Evolutionary conservation across 352 stramenopile species (phyloP).

Genomic region (Globisporangium orthogonon): DNA sequence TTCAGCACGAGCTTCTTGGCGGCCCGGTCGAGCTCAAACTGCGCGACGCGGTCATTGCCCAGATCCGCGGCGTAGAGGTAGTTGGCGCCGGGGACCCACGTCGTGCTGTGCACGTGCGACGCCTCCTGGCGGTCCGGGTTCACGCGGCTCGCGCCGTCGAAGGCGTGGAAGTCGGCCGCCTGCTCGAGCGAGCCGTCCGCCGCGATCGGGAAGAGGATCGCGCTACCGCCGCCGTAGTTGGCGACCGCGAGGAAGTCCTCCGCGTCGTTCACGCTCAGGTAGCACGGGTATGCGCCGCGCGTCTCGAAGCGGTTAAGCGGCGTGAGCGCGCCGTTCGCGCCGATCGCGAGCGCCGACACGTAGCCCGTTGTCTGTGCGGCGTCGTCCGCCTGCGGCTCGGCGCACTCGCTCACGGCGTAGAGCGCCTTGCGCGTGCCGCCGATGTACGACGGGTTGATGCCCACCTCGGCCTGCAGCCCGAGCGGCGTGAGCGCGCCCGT

Average conservation of each 20-base stretch:
- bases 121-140: slow-evolving; percentile 65
- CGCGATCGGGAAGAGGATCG: slow-evolving; percentile 52
- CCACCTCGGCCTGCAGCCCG: slow-evolving; percentile 32
- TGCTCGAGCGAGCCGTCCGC: slow-evolving; percentile 41
- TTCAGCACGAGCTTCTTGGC: slow-evolving; percentile 34
- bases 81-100: slow-evolving; percentile 35
- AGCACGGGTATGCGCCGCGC: slow-evolving; percentile 47
- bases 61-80: slow-evolving; percentile 53
- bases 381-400: slow-evolving; percentile 26
- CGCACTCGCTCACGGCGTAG: slow-evolving; percentile 71
- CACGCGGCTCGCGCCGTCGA: slow-evolving; percentile 33
- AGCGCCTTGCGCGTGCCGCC: slow-evolving; percentile 28
- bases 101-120: slow-evolving; percentile 69
- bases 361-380: slow-evolving; percentile 27
- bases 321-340: slow-evolving; percentile 26
- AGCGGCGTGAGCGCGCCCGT: slow-evolving; percentile 45
- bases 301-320: slow-evolving; percentile 50
- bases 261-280: slow-evolving; percentile 42
- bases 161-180: slow-evolving; percentile 36
- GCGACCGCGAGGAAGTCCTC: slow-evolving; percentile 51
- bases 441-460: slow-evolving; percentile 74
- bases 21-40: slow-evolving; percentile 40
- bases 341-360: slow-evolving; percentile 17
- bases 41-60: slow-evolving; percentile 59
- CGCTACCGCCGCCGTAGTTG: slow-evolving; percentile 71